Evolutionary conservation across 2,329 filamentous ascomycete genomes (phyloP), one percentile per base, ranked within the genome.

Genomic region (Clonostachys sp.): DNA sequence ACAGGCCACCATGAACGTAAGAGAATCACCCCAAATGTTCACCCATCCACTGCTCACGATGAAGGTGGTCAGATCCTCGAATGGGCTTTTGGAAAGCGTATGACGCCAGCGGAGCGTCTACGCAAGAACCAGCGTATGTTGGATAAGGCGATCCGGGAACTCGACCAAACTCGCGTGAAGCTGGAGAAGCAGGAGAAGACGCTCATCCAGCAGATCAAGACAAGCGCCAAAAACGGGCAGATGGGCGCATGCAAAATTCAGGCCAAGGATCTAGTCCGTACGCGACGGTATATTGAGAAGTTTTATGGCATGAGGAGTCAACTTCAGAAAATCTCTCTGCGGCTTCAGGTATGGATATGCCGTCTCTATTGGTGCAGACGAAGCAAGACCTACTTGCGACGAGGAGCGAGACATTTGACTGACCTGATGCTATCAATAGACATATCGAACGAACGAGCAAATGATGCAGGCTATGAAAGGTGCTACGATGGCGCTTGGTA

Each of bases 391-490:
- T 30, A 30, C 24, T 30, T 30, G 24, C 24, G 8, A 30, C 24
- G 24, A 30, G 24, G 24, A 6, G 8, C 24, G 8, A 30, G 24
- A 30, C 24, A 30, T 30, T 30, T 10, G 9, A 30, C 24, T 30
- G 24, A 30, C 24, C 24, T 30, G 24, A 34, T 16, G 45, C 34
- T 41, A 10, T 14, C 20, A 18, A 16, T 59, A 96, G 89, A 99
- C 94, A 44, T 92, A 97, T 54, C 85, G 94, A 54, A 96, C 91
- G 56, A 99, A 99, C 68, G 94, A 99, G 67, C 92, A 97, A 70
- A 99, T 99, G 94, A 96, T 96, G 91, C 90, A 96, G 68, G 94
- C 91, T 9, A 97, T 99, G 94, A 99, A 96, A 70, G 94, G 94
- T 34, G 94, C 94, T 5, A 97, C 94, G 2, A 84, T 86, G 68